Evolutionary conservation across 129 eudicot genomes (phyloP), one percentile per base, ranked within the genome.

Genomic region (Deinandra increscens): DNA sequence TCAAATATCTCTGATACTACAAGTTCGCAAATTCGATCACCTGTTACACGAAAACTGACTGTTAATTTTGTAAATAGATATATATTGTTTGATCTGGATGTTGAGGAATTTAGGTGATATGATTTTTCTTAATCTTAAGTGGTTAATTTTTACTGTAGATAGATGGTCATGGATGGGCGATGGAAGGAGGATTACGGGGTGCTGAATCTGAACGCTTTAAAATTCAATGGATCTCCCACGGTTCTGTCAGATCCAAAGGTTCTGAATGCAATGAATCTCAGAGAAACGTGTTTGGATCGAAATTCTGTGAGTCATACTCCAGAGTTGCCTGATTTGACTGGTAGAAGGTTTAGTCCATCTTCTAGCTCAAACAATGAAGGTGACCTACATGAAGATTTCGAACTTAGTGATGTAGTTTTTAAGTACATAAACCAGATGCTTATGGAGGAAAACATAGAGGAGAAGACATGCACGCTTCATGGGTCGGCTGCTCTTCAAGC

Each of bases 381-480:
- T 20, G 87, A 85, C 45, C 13, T 37, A 10, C 83, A 79, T 13
- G 96, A 88, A 49, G 94, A 91, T 71, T 84, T 48, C 56, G 97
- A 91, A 45, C 84, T 86, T 48, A 86, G 90, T 79, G 97, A 88
- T 80, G 81, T 56, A 20, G 87, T 91, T 60, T 91, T 91, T 19
- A 84, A 81, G 77, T 91, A 85, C 67, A 91, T 91, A 51, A 86
- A 75, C 70, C 87, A 86, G 79, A 87, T 91, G 76, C 96, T 91
- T 14, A 91, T 91, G 97, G 97, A 91, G 82, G 96, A 91, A 66
- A 85, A 91, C 70, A 86, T 81, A 54, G 96, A 82, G 68, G 96
- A 88, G 42, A 88, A 84, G 78, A 74, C 84, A 8, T 82, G 87
- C 37, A 76, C 83, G 81, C 73, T 86, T 72, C 90, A 91, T 37